These are phyloP conservation scores for Ceratocystis papillata DNA, from an alignment of 2,329 filamentous ascomycete genomes.

Conservation along the genomic window DNA sequence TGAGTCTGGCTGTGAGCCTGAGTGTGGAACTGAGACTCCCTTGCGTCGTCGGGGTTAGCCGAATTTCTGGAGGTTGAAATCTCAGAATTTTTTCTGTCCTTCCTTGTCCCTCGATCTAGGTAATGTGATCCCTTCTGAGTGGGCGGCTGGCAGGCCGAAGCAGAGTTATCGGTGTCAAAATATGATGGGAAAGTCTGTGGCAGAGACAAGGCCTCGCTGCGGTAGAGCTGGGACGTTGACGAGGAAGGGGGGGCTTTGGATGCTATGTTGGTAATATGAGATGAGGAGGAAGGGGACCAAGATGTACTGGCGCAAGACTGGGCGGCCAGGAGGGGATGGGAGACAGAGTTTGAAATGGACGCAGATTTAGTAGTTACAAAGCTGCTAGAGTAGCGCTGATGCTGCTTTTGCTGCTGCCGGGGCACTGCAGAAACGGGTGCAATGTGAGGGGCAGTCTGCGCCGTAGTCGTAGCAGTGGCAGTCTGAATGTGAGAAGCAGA, in stretches of 20 bases:
- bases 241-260: background rate
- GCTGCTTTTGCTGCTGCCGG: background rate
- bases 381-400: slow-evolving; percentile 1
- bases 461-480: too few species aligned
- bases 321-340: slow-evolving; percentile 1
- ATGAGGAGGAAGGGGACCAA: too few species aligned
- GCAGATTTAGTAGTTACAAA: background rate
- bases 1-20: slow-evolving; percentile 11
- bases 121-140: background rate
- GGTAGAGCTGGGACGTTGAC: background rate
- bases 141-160: slow-evolving; percentile 13
- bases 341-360: slow-evolving; percentile 5
- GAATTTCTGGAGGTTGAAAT: background rate
- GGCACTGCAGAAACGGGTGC: background rate
- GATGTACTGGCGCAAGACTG: background rate
- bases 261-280: background rate
- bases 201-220: slow-evolving; percentile 3
- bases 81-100: background rate
- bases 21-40: background rate
- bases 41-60: slow-evolving; percentile 5
- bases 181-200: background rate
- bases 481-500: slow-evolving; percentile 8
- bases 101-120: background rate
- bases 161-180: slow-evolving; percentile 5
- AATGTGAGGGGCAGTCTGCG: background rate